Percentiles rank a stretch among this genome's conserved stretches.
Conservation (phyloP, 2,329 filamentous ascomycete genomes). For the Ophiocordyceps camponoti-saundersi region DNA sequence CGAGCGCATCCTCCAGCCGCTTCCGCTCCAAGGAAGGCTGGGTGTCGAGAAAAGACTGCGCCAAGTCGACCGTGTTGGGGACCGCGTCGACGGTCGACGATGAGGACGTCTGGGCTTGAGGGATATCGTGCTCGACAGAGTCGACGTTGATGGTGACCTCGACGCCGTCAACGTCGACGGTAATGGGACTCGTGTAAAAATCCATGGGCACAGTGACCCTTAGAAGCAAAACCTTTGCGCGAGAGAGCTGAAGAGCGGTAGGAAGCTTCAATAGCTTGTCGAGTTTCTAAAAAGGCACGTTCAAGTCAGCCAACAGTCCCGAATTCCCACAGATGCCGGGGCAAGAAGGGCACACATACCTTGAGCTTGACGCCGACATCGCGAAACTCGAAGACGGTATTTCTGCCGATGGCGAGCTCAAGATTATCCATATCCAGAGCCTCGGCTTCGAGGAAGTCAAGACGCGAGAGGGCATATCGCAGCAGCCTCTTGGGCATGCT, state of each 20-base stretch:
- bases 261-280: conserved; percentile 60
- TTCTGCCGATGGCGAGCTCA: conserved; percentile 67
- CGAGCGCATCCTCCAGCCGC: conserved; percentile 52
- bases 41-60: conserved; percentile 61
- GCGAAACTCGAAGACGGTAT: conserved; percentile 68
- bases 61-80: conserved; percentile 55
- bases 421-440: conserved; percentile 73
- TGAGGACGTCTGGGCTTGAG: conserved; percentile 23
- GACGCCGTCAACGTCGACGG: conserved; percentile 67
- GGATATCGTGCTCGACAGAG: conserved; percentile 10
- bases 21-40: conserved; percentile 48
- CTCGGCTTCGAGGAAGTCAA: conserved; percentile 79
- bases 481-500: conserved; percentile 81
- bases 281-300: conserved; percentile 45
- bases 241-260: conserved; percentile 49
- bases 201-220: conserved; percentile 76
- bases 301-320: not conserved
- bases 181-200: conserved; percentile 70
- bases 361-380: conserved; percentile 70
- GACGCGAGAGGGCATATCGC: conserved; percentile 64
- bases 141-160: conserved; percentile 48
- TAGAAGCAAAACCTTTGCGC: conserved; percentile 59
- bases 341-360: conserved; percentile 25
- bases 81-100: conserved; percentile 22
- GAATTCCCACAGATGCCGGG: not conserved